Evolutionary conservation across 2,329 filamentous ascomycete genomes (phyloP).

Genomic region (Cadophora sp.): DNA sequence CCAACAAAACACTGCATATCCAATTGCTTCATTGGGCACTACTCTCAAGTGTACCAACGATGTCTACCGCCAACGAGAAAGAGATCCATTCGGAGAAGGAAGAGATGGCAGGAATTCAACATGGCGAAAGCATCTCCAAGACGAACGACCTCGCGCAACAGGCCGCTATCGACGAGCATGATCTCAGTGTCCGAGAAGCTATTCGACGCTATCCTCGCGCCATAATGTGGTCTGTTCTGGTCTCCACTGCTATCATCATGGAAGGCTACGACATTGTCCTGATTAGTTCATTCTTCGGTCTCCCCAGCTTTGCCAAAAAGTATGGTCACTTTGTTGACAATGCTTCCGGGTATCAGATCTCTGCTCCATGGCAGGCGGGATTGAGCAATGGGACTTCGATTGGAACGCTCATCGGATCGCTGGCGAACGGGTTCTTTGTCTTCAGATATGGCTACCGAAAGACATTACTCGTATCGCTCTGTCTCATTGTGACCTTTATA

Average conservation of each 20-base stretch:
- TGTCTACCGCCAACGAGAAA: not conserved
- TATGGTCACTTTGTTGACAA: constrained; percentile 41
- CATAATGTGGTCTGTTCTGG: constrained; percentile 43
- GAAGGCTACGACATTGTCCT: constrained; percentile 49
- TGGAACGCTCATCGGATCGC: constrained; percentile 38
- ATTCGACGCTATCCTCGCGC: constrained; percentile 30
- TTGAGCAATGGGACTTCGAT: constrained; percentile 49
- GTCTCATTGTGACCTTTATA: constrained; percentile 51
- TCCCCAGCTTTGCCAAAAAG: constrained; percentile 39
- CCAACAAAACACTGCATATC: not conserved
- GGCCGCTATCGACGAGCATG: constrained; percentile 20
- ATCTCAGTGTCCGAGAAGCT: constrained; percentile 23
- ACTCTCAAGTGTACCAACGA: not conserved
- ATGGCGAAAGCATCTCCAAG: not conserved
- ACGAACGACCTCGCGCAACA: not conserved
- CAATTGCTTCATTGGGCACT: no score
- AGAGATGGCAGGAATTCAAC: not conserved
- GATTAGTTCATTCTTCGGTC: constrained; percentile 45
- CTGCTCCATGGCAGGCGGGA: constrained; percentile 50
- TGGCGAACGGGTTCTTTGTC: constrained; percentile 53
- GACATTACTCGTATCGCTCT: constrained; percentile 39
- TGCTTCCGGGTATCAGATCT: constrained; percentile 46
- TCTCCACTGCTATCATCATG: constrained; percentile 49
- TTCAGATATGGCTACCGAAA: constrained; percentile 42
- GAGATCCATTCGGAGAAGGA: not conserved